Conservation (phyloP, 768 basidiomycete genomes). For the Pholiota molesta region DNA sequence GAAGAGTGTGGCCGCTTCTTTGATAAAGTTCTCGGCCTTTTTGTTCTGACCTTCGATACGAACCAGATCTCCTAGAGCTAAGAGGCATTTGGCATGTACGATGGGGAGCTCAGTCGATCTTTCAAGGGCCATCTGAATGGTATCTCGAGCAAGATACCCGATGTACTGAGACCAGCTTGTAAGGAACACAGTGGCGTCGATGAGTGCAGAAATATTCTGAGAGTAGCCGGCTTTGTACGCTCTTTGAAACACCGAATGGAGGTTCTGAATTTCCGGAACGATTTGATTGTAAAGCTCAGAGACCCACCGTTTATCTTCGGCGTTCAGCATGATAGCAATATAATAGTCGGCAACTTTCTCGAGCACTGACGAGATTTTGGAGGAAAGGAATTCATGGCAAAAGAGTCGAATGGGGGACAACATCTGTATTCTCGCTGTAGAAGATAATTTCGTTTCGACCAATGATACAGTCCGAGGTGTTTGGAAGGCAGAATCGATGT, state of each 20-base stretch:
- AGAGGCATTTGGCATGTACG: not conserved
- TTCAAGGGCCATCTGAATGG: not conserved
- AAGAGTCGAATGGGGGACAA: not conserved
- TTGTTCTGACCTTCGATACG: not conserved
- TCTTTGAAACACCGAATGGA: not conserved
- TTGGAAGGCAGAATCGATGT: too few relatives aligned
- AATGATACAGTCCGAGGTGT: too few relatives aligned
- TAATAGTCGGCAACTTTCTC: not conserved
- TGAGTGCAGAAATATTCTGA: not conserved
- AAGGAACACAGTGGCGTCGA: not conserved
- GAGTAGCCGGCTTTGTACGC: not conserved
- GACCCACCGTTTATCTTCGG: not conserved
- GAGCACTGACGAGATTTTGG: not conserved
- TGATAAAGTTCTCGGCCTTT: not conserved
- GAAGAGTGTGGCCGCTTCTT: not conserved
- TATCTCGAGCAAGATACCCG: not conserved
- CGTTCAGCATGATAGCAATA: not conserved
- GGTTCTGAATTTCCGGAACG: not conserved
- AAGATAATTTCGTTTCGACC: too few relatives aligned
- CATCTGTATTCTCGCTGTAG: not conserved
- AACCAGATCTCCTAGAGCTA: not conserved
- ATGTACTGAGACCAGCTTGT: not conserved
- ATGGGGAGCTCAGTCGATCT: not conserved
- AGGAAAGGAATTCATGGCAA: not conserved
- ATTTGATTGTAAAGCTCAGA: not conserved